Conservation (phyloP, 352 stramenopile genomes). For the Globisporangium viniferum region DNA sequence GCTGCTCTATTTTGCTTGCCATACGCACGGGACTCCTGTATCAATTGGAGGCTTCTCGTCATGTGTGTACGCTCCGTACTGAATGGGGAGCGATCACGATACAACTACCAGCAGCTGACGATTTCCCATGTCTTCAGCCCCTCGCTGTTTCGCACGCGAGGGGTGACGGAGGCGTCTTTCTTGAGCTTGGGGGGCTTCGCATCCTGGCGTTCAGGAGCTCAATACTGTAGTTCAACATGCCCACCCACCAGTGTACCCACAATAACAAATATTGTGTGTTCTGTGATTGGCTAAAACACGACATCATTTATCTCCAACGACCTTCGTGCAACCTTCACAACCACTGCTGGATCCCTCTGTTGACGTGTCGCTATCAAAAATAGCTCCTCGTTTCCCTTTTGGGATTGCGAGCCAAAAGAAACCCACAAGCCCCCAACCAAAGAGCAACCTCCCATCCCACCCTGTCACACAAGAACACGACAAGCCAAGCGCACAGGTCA, state of each 20-base stretch:
- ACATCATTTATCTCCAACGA: background rate
- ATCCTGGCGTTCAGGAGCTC: too few relatives aligned
- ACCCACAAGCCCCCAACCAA: background rate
- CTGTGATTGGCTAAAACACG: background rate
- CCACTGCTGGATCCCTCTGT: background rate
- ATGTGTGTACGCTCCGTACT: background rate
- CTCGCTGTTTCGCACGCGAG: background rate
- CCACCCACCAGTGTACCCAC: background rate
- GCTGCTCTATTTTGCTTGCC: too few relatives aligned
- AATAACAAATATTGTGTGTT: background rate
- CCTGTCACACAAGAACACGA: background rate
- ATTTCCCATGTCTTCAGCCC: background rate
- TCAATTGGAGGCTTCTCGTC: too few relatives aligned
- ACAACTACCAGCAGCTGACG: background rate
- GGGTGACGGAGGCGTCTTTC: background rate
- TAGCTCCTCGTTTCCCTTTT: background rate
- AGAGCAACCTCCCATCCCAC: background rate
- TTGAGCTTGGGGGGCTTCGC: background rate
- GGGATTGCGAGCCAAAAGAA: background rate
- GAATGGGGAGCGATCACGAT: background rate
- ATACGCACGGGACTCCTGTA: too few relatives aligned
- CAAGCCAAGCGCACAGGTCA: background rate
- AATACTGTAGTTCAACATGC: too few relatives aligned
- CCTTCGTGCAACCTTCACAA: background rate
- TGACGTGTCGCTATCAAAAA: background rate